These are phyloP conservation scores for Endocarpon pusillum DNA, from an alignment of 495 filamentous ascomycete genomes.

Conservation along the genomic window DNA sequence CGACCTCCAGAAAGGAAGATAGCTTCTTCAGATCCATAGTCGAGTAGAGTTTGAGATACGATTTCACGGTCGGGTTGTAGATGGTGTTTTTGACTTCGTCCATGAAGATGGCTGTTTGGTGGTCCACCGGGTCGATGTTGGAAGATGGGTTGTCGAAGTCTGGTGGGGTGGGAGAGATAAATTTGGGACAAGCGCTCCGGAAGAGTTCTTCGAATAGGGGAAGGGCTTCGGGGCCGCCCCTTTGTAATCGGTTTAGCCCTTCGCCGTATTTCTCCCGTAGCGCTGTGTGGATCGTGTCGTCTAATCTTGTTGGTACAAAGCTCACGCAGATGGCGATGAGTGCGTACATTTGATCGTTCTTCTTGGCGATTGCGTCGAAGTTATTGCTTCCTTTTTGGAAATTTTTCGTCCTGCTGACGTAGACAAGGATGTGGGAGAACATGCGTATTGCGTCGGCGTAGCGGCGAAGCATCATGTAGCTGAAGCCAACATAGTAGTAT, in stretches of 20 bases:
- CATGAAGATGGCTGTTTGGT: slow-evolving; percentile 96
- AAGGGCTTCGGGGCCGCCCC: slow-evolving; percentile 82
- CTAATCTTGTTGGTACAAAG: slow-evolving; percentile 87
- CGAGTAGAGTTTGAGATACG: slow-evolving; percentile 96
- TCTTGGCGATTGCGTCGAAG: slow-evolving; percentile 96
- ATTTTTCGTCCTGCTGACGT: slow-evolving; percentile 97
- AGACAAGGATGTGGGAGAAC: slow-evolving; percentile 99
- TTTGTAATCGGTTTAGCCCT: slow-evolving; percentile 86
- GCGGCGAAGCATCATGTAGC: slow-evolving; percentile 99
- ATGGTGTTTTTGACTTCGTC: slow-evolving; percentile 98
- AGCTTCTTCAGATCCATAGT: slow-evolving; percentile 99
- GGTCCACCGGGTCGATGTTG: slow-evolving; percentile 93
- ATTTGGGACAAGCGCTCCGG: slow-evolving; percentile 89
- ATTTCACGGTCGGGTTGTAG: slow-evolving; percentile 82
- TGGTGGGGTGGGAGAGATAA: slow-evolving; percentile 92
- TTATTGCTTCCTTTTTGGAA: slow-evolving; percentile 93
- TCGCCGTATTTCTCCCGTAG: slow-evolving; percentile 97
- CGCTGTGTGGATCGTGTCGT: slow-evolving; percentile 97
- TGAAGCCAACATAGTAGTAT: slow-evolving; percentile 99
- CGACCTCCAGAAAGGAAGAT: slow-evolving; percentile 86
- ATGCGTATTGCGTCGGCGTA: slow-evolving; percentile 98
- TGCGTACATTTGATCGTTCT: slow-evolving; percentile 99
- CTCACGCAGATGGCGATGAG: slow-evolving; percentile 97
- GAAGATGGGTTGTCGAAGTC: slow-evolving; percentile 89
- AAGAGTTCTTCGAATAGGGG: slow-evolving; percentile 96